These are phyloP conservation scores for Rubus parviflorus DNA, from an alignment of 306 rosid genomes.

Conservation along the genomic window DNA sequence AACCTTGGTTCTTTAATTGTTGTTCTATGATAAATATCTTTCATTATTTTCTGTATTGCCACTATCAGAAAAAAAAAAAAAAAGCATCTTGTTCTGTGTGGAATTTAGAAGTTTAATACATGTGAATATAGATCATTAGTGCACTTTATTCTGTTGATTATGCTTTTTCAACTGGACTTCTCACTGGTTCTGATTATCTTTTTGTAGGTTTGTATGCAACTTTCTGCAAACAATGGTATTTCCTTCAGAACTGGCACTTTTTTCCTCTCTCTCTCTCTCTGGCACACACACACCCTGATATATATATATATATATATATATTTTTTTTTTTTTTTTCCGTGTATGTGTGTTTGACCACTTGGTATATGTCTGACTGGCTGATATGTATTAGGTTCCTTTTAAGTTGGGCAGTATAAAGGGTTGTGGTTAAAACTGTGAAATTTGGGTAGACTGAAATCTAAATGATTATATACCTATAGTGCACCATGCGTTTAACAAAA, in stretches of 20 bases:
- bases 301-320: background rate
- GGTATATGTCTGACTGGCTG: background rate
- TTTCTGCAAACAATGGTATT: conserved; percentile 82
- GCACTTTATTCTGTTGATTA: background rate
- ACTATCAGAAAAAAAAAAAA: background rate
- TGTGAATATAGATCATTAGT: background rate
- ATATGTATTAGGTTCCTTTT: no score
- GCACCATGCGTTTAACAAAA: background rate
- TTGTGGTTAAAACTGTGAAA: background rate
- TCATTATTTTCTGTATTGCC: background rate
- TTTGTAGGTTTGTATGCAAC: conserved; percentile 79
- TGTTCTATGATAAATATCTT: conserved; percentile 4
- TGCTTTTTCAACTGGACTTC: conserved; percentile 16
- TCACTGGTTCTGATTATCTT: conserved; percentile 20
- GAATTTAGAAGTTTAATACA: background rate
- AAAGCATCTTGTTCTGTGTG: background rate
- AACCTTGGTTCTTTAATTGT: background rate
- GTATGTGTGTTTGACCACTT: background rate
- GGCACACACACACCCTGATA: background rate
- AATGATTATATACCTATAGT: background rate
- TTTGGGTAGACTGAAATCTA: background rate
- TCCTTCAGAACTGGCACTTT: conserved; percentile 2
- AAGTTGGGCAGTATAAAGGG: background rate
- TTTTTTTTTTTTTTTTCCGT: no score
- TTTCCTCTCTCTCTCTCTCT: conserved; percentile 9